Evolutionary conservation across 306 rosid genomes (phyloP).

Genomic region (Geum urbanum): DNA sequence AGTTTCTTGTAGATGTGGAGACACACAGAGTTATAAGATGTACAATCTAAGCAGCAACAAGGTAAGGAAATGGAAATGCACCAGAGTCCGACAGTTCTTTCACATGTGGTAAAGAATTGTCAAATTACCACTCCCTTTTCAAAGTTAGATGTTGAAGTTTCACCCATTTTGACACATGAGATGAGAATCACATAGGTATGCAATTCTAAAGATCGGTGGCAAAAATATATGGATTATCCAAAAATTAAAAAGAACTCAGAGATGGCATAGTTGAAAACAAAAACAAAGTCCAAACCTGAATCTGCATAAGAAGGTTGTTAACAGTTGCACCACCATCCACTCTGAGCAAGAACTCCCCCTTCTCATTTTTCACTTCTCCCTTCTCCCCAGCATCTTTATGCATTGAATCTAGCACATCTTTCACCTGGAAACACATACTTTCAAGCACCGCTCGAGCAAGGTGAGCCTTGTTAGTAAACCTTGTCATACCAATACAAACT

Average conservation of each 20-base stretch:
- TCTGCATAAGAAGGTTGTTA: constrained; percentile 83
- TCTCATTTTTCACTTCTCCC: constrained; percentile 28
- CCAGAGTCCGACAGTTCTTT: background rate
- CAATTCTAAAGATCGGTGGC: background rate
- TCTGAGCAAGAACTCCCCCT: constrained; percentile 54
- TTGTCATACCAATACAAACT: constrained; percentile 72
- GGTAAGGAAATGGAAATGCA: background rate
- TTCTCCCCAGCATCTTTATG: constrained; percentile 54
- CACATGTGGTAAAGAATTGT: background rate
- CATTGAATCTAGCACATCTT: constrained; percentile 85
- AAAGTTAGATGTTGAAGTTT: background rate
- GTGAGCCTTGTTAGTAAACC: constrained; percentile 77
- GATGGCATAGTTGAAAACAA: background rate
- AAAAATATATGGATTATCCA: background rate
- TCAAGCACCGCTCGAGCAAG: constrained; percentile 89
- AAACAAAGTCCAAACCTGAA: constrained; percentile 59
- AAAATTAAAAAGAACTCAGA: background rate
- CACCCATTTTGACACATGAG: background rate
- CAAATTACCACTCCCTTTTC: background rate
- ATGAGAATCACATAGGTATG: background rate
- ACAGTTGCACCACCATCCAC: constrained; percentile 91
- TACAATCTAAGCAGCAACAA: background rate
- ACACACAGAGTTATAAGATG: background rate
- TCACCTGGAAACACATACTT: constrained; percentile 86
- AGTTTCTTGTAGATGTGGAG: background rate